Evolutionary conservation across 169 alveolate species (phyloP).

Genomic region (Plasmodium knowlesi): DNA sequence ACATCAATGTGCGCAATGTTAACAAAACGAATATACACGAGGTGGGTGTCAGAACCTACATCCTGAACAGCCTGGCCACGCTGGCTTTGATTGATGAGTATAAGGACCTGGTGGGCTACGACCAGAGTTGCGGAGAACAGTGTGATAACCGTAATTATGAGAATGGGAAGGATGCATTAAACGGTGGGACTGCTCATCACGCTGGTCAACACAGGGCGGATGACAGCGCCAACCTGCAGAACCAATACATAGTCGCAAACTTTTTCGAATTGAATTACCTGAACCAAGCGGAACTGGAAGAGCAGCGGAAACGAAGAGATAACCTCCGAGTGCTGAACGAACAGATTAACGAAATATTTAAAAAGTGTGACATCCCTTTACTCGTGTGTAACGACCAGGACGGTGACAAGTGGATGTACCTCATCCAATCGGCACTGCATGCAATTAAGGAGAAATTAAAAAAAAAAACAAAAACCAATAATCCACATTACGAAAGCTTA

Average conservation of each 20-base stretch:
- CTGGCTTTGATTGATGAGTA: constrained; percentile 69
- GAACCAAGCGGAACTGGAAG: constrained; percentile 1
- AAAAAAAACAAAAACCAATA: constrained; percentile 46
- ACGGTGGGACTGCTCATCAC: neutral
- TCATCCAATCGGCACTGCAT: constrained; percentile 39
- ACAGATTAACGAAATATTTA: constrained; percentile 53
- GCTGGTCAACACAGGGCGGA: neutral
- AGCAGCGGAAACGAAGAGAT: neutral
- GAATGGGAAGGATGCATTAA: neutral
- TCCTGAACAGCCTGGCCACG: constrained; percentile 53
- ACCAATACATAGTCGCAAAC: constrained; percentile 9
- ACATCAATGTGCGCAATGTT: constrained; percentile 33
- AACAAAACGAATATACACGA: constrained; percentile 56
- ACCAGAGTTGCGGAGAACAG: neutral
- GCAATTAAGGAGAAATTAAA: constrained; percentile 65
- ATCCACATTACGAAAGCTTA: constrained; percentile 29
- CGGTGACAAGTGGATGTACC: neutral
- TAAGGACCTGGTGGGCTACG: constrained; percentile 31
- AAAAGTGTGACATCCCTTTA: constrained; percentile 44
- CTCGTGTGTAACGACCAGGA: neutral
- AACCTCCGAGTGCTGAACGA: constrained; percentile 13
- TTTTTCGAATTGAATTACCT: constrained; percentile 42
- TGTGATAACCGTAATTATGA: neutral
- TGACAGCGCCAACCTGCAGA: neutral
- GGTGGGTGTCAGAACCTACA: constrained; percentile 20